Evolutionary conservation across 306 rosid genomes (phyloP).

Genomic region (Sicyos edulis): DNA sequence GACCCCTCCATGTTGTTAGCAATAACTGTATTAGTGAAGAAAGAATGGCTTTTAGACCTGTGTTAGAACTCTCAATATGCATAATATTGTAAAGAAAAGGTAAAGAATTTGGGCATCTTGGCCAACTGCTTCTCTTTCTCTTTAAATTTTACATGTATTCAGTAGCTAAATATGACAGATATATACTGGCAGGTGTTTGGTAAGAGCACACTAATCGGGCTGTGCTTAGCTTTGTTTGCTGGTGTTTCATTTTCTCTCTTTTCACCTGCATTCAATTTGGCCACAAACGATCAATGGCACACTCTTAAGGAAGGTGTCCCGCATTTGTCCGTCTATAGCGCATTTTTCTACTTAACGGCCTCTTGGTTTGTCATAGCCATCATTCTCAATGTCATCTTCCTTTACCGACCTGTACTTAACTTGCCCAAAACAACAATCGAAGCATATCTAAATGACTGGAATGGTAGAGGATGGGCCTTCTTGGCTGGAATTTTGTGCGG

Average conservation of each 20-base stretch:
- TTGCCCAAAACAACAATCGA: not conserved
- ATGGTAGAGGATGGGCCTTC: not conserved
- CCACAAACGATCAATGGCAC: not conserved
- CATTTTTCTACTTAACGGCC: no score
- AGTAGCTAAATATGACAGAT: not conserved
- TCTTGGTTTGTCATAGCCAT: no score
- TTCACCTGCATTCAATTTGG: not conserved
- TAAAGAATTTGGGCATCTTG: not conserved
- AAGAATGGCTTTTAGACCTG: no score
- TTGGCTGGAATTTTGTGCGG: not conserved
- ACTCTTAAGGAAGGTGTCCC: no score
- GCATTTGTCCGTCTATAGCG: no score
- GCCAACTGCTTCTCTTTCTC: not conserved
- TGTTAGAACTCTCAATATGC: no score
- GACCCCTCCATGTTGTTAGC: no score
- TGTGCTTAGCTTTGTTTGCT: no score
- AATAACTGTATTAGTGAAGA: no score
- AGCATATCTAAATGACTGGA: not conserved
- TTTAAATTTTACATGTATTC: not conserved
- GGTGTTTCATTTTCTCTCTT: not conserved
- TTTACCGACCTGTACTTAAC: not conserved
- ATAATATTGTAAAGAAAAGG: not conserved
- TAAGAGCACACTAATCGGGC: not conserved
- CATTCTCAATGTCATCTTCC: no score
- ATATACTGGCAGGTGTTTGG: slow-evolving; percentile 39